These are phyloP conservation scores for Puccinia triticina DNA, from an alignment of 1,284 basidiomycete genomes.

Conservation along the genomic window DNA sequence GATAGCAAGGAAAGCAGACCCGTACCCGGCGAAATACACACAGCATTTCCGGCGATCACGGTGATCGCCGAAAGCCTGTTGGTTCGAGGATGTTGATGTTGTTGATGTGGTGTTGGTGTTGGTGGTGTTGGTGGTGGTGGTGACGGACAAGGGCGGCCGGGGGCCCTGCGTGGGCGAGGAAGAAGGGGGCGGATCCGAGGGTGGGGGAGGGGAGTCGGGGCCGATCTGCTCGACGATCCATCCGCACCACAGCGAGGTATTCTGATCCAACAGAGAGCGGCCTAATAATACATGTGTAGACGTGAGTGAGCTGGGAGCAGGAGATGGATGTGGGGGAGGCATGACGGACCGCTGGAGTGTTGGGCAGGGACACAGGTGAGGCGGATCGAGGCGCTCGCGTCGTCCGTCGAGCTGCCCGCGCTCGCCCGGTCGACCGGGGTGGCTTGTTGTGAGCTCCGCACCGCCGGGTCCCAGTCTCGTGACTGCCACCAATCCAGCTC, in stretches of 20 bases:
- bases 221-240: constrained; percentile 57
- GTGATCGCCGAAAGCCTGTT: background rate
- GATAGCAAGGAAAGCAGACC: background rate
- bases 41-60: constrained; percentile 22
- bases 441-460: constrained; percentile 13
- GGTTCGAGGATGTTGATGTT: background rate
- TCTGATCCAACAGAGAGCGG: constrained; percentile 54
- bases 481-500: constrained; percentile 59
- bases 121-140: background rate
- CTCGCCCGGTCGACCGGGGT: background rate
- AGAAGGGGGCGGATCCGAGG: background rate
- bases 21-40: constrained; percentile 47
- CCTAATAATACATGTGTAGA: constrained; percentile 50
- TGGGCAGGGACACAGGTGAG: constrained; percentile 58
- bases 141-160: background rate
- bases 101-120: background rate
- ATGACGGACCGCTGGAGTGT: constrained; percentile 56
- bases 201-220: constrained; percentile 15
- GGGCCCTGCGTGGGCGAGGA: background rate
- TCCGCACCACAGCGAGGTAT: constrained; percentile 57
- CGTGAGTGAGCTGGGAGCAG: background rate
- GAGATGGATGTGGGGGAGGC: background rate
- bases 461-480: constrained; percentile 26
- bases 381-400: constrained; percentile 36
- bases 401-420: background rate